Evolutionary conservation across 2,329 filamentous ascomycete species (phyloP).

Genomic region (Verticillium dahliae): DNA sequence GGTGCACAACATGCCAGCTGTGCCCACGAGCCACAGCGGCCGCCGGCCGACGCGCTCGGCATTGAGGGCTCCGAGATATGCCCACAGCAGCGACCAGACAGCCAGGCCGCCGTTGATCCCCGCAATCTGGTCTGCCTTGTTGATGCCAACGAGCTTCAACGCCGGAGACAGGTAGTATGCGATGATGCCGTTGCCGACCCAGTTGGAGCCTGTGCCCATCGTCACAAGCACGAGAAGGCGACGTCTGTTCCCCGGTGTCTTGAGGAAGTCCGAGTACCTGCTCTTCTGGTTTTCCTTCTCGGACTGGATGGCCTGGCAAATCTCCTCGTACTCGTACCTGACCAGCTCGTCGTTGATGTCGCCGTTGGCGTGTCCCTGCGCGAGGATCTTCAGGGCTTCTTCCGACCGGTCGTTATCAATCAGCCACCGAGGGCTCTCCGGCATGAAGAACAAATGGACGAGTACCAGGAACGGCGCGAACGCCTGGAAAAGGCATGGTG

Average conservation of each 20-base stretch:
- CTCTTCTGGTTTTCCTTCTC: slow-evolving; percentile 1
- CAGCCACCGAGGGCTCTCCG: slow-evolving; percentile 4
- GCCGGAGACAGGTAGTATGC: slow-evolving; percentile 3
- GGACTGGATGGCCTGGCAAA: slow-evolving; percentile 3
- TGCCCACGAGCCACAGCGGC: slow-evolving; percentile 2
- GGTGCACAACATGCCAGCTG: neutral
- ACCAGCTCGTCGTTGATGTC: slow-evolving; percentile 1
- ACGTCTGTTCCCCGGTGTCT: slow-evolving; percentile 2
- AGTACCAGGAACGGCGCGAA: too few species aligned
- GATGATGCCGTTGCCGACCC: slow-evolving; percentile 4
- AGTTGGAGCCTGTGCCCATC: neutral
- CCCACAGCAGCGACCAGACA: slow-evolving; percentile 4
- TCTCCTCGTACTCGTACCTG: slow-evolving; percentile 3
- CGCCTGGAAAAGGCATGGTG: too few species aligned
- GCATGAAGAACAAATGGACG: neutral
- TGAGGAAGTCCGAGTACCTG: slow-evolving; percentile 1
- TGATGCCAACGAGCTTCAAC: slow-evolving; percentile 5
- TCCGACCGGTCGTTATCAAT: neutral
- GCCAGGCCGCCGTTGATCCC: slow-evolving; percentile 4
- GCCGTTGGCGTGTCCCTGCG: neutral
- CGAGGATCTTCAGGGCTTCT: slow-evolving; percentile 1
- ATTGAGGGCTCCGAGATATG: slow-evolving; percentile 3
- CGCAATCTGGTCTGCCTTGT: slow-evolving; percentile 2
- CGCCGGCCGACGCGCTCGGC: slow-evolving; percentile 3
- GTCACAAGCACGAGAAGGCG: neutral